Evolutionary conservation across 1,284 basidiomycete species (phyloP), one percentile per base, ranked within the genome.

Genomic region (Trametes polyzona): DNA sequence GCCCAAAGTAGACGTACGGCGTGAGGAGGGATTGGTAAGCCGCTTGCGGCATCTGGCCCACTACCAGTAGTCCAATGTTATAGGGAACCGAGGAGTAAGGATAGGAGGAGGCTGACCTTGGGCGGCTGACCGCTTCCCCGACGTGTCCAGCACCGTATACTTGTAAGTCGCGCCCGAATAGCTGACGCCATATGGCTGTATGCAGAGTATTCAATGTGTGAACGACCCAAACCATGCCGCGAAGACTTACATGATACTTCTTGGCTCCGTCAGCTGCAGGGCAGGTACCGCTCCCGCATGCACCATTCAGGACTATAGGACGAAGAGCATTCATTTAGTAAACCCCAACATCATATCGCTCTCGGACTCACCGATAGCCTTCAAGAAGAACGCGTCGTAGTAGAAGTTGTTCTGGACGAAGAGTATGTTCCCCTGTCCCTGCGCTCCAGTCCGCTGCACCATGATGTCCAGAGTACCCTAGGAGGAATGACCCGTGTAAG

Each of bases 341-440:
- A n/a, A n/a, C n/a, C n/a, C n/a, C n/a, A n/a, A n/a, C n/a, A n/a
- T n/a, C n/a, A n/a, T n/a, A n/a, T n/a, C n/a, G n/a, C n/a, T n/a
- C n/a, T n/a, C 39, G 12, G 47, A 51, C 84, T 46, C 48, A 95
- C 93, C 88, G 48, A 96, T 91, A 1, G 95, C 93, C 71, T 98
- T 98, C 57, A 99, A 81, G 84, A 99, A 99, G 79, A 99, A 99
- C 0, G 97, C 96, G 67, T 99, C 97, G 69, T 96, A 95, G 70
- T 97, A 99, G 69, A 95, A 95, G 74, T 98, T 98, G 73, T 99
- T 99, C 74, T 97, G 95, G 37, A 99, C 79, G 66, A 99, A 98
- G 1, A 87, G 74, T 14, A 95, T 76, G 30, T 81, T 83, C 4
- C 88, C 87, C 49, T 77, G 72, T 2, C 81, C 80, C 55, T 87